Percentiles rank a stretch among this genome's conserved stretches.
Evolutionary conservation across 2,329 filamentous ascomycete genomes (phyloP).

Genomic region (Scytalidium sp.): DNA sequence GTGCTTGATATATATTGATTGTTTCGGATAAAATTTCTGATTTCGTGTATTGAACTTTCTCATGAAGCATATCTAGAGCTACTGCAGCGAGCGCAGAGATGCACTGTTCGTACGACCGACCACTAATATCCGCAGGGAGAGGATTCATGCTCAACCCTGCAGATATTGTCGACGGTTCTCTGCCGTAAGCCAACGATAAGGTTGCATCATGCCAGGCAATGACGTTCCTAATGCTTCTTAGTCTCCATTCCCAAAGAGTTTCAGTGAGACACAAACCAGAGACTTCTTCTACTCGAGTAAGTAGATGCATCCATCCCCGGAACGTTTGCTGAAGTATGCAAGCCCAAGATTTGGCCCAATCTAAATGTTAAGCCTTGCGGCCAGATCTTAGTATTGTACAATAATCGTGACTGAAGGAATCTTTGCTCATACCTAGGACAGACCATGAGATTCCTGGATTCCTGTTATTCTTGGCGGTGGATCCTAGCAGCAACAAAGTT

Average conservation of each 20-base stretch:
- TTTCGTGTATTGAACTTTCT: not conserved
- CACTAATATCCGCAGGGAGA: not conserved
- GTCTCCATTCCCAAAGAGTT: not conserved
- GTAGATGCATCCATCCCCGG: not conserved
- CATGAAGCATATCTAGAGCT: not conserved
- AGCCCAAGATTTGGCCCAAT: not conserved
- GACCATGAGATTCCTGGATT: slow-evolving; percentile 65
- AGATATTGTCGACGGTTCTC: not conserved
- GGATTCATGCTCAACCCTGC: not conserved
- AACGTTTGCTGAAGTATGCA: not conserved
- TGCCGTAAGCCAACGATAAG: not conserved
- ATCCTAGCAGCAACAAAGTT: slow-evolving; percentile 56
- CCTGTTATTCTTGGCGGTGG: slow-evolving; percentile 63
- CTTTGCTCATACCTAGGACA: slow-evolving; percentile 41
- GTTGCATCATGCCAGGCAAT: not conserved
- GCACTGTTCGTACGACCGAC: not conserved
- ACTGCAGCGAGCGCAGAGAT: not conserved
- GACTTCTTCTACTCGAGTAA: not conserved
- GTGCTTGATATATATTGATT: not conserved
- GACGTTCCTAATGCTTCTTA: not conserved
- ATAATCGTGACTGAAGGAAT: not conserved
- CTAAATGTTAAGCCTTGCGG: not conserved
- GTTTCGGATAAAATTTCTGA: not conserved
- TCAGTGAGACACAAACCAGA: not conserved
- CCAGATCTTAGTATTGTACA: not conserved